Evolutionary conservation across 257 asterid genomes (phyloP).

Genomic region (Solanum lycopersicoides): DNA sequence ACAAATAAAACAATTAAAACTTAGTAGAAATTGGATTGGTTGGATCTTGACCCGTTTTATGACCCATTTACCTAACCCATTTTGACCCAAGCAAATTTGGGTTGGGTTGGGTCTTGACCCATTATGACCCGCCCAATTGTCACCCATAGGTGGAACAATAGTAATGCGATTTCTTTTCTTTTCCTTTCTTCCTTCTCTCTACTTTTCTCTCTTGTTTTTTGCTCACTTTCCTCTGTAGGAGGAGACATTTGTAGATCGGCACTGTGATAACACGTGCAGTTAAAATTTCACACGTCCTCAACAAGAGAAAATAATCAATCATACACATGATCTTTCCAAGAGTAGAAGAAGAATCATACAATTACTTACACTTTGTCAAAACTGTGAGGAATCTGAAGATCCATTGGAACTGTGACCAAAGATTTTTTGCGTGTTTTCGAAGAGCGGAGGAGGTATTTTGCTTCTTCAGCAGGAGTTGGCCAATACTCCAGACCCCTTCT

Average conservation of each 20-base stretch:
- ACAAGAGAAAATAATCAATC: not conserved
- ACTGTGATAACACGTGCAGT: not conserved
- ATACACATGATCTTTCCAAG: not conserved
- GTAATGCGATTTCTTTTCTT: not conserved
- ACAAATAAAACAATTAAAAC: not conserved
- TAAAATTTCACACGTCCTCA: not conserved
- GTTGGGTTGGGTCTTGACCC: not conserved
- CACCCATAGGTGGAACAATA: not conserved
- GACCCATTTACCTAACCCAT: not conserved
- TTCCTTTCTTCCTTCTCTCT: not conserved
- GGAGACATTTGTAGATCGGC: not conserved
- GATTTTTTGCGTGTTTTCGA: constrained; percentile 31
- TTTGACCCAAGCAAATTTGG: not conserved
- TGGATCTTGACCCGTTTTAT: not conserved
- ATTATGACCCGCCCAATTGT: not conserved
- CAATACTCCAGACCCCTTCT: constrained; percentile 87
- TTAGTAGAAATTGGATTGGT: not conserved
- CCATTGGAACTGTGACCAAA: constrained; percentile 26
- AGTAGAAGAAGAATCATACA: not conserved
- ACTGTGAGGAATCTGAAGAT: constrained; percentile 58
- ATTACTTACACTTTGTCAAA: constrained; percentile 73
- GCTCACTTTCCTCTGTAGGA: not conserved
- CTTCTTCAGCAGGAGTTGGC: constrained; percentile 89
- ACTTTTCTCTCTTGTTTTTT: not conserved
- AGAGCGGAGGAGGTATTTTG: constrained; percentile 38